A percentile compares a stretch with the other conserved stretches of the same genome.
These are phyloP conservation scores for Fusarium humuli DNA, from an alignment of 2,329 filamentous ascomycete genomes.

Conservation along the genomic window DNA sequence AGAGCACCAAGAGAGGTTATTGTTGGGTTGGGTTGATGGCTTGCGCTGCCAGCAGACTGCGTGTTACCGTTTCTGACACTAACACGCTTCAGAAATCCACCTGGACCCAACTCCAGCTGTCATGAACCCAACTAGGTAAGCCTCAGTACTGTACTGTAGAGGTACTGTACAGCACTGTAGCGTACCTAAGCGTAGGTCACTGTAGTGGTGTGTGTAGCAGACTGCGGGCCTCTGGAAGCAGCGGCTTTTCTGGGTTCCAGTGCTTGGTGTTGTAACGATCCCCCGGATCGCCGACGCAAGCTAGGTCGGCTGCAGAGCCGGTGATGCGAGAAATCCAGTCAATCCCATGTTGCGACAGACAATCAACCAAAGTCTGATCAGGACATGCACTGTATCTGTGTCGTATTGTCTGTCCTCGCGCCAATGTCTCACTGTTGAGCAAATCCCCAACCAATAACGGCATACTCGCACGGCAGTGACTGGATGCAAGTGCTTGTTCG, in stretches of 20 bases:
- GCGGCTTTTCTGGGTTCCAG: constrained; percentile 20
- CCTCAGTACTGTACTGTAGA: constrained; percentile 33
- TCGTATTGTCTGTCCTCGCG: constrained; percentile 9
- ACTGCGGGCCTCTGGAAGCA: constrained; percentile 27
- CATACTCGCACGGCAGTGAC: constrained; percentile 31
- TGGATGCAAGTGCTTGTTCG: constrained; percentile 15
- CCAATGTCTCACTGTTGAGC: constrained; percentile 30
- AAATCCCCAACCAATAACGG: constrained; percentile 6
- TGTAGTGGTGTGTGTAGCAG: constrained; percentile 19
- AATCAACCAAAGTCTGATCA: not conserved
- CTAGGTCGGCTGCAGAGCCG: constrained; percentile 35
- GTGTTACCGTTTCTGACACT: constrained; percentile 28
- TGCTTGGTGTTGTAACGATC: constrained; percentile 32
- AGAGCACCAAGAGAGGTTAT: constrained; percentile 7
- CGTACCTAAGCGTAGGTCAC: not conserved
- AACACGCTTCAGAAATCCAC: constrained; percentile 30
- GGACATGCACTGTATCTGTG: not conserved
- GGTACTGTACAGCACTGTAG: not conserved
- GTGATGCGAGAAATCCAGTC: constrained; percentile 39
- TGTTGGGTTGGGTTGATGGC: constrained; percentile 21
- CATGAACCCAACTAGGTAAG: constrained; percentile 39
- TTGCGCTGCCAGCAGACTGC: constrained; percentile 7
- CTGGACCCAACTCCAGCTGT: constrained; percentile 38
- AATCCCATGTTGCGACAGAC: constrained; percentile 27
- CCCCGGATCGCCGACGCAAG: constrained; percentile 42